Percentiles rank a stretch among this genome's conserved stretches.
phyloP scores from a whole-genome alignment of 2,329 filamentous ascomycete genomes.

The Microcera coccophila region DNA sequence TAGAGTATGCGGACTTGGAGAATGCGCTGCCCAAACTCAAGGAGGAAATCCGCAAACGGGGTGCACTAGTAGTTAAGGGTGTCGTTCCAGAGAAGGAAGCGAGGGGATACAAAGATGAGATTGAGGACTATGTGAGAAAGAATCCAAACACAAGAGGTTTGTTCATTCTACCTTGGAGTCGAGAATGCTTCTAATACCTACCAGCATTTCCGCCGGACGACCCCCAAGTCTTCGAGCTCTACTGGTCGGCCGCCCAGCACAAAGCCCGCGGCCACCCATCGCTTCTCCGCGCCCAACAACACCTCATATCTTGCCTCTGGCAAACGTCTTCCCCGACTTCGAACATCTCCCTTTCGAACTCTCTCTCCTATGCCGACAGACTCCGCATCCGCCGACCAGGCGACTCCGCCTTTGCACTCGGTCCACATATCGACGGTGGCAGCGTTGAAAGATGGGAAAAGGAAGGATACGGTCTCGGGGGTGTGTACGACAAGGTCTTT shows the following conservation, averaged over 20 bases:
- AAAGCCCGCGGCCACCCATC: conserved; percentile 64
- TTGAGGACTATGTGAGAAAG: conserved; percentile 60
- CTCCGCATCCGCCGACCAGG: conserved; percentile 69
- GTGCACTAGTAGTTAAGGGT: conserved; percentile 60
- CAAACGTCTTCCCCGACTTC: conserved; percentile 46
- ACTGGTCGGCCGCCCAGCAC: conserved; percentile 68
- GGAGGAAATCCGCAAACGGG: conserved; percentile 56
- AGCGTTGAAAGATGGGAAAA: conserved; percentile 73
- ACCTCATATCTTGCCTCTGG: conserved; percentile 61
- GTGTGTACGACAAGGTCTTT: conserved; percentile 71
- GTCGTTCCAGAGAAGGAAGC: conserved; percentile 63
- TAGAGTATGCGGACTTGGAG: conserved; percentile 46
- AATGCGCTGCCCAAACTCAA: conserved; percentile 33
- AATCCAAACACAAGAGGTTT: conserved; percentile 58
- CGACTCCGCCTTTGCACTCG: conserved; percentile 65
- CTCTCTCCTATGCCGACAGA: conserved; percentile 66
- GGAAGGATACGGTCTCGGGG: conserved; percentile 60
- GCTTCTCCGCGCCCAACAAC: conserved; percentile 56
- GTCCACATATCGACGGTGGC: conserved; percentile 70
- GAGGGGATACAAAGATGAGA: conserved; percentile 59
- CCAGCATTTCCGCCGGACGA: conserved; percentile 62
- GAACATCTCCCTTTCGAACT: conserved; percentile 49
- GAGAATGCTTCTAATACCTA: not conserved
- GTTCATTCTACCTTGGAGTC: not conserved
- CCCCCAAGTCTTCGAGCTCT: conserved; percentile 70